Conservation (phyloP, 257 asterid species). For the Leptodermis oblonga region DNA sequence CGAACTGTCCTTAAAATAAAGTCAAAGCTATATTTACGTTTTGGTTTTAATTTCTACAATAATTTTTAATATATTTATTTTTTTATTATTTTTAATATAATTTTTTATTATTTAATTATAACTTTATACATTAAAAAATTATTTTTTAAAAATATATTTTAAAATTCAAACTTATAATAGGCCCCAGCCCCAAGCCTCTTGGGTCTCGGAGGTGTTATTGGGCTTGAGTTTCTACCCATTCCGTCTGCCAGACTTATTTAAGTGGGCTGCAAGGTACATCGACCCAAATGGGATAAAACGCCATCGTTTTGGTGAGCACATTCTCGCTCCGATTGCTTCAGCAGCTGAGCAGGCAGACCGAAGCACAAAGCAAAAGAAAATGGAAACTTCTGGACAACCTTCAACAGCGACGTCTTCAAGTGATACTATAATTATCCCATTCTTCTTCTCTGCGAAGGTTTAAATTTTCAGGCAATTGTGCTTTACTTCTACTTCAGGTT, state of each 20-base stretch:
- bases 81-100: too few species aligned
- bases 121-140: too few species aligned
- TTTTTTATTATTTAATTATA: too few species aligned
- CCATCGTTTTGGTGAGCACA: neutral
- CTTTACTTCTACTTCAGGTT: slow-evolving; percentile 36
- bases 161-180: too few species aligned
- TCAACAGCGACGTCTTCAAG: neutral
- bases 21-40: too few species aligned
- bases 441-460: slow-evolving; percentile 13
- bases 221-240: neutral
- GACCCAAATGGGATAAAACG: neutral
- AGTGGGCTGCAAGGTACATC: neutral
- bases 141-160: too few species aligned
- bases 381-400: slow-evolving; percentile 5
- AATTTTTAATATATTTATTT: too few species aligned
- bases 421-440: slow-evolving; percentile 5
- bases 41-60: too few species aligned
- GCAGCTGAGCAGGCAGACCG: neutral
- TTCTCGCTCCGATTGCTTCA: neutral
- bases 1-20: too few species aligned
- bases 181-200: too few species aligned
- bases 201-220: neutral
- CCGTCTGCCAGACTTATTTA: neutral
- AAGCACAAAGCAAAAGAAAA: slow-evolving; percentile 3
- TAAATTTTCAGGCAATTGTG: slow-evolving; percentile 28